phyloP scores from a whole-genome alignment of 108 stramenopile genomes.

The Bacterosira constricta region DNA sequence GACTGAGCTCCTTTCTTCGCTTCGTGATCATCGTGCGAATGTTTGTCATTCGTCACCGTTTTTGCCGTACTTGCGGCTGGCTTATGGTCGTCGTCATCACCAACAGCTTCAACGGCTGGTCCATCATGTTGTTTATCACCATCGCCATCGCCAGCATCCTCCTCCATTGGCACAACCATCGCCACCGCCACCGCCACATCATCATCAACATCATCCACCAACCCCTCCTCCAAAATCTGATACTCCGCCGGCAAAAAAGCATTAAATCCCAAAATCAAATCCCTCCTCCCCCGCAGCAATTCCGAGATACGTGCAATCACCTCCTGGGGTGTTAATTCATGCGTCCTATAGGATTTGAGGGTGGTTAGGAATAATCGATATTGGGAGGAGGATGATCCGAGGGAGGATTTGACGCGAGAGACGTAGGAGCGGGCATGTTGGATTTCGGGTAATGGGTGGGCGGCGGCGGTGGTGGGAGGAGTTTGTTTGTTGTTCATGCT shows the following conservation, averaged over 20 bases:
- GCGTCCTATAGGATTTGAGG: not conserved
- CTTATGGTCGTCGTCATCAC: not conserved
- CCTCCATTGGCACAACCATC: not conserved
- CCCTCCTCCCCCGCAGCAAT: not conserved
- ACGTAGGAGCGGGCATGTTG: conserved; percentile 9
- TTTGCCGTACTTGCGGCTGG: not conserved
- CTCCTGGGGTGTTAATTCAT: not conserved
- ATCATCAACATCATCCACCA: not conserved
- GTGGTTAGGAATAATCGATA: conserved; percentile 2
- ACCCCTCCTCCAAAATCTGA: not conserved
- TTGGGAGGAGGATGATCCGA: not conserved
- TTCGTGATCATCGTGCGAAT: not conserved
- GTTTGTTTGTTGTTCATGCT: no score
- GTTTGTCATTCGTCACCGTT: not conserved
- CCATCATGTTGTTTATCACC: not conserved
- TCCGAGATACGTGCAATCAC: conserved; percentile 10
- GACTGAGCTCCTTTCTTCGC: not conserved
- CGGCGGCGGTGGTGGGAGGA: no score
- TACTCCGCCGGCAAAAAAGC: conserved; percentile 13
- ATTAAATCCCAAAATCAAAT: conserved; percentile 15
- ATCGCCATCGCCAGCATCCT: not conserved
- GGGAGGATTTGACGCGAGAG: not conserved
- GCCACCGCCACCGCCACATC: conserved; percentile 1
- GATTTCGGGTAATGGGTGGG: no score
- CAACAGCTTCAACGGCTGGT: not conserved